Evolutionary conservation across 2,329 filamentous ascomycete genomes (phyloP), one percentile per base, ranked within the genome.

Genomic region (Botryotinia calthae): DNA sequence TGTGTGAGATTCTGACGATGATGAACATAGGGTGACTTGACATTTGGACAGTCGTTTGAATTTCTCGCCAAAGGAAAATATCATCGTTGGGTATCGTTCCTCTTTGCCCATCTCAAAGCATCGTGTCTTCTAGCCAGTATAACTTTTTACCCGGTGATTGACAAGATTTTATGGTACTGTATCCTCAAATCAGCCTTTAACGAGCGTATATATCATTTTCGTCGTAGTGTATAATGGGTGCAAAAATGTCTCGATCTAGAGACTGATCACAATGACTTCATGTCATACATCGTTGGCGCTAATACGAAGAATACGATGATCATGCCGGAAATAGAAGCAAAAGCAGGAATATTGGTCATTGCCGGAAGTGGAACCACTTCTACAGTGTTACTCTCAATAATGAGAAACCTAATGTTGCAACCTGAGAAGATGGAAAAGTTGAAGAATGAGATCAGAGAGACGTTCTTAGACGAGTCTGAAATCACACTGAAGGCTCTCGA

Each of bases 381-480:
- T 4, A 76, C 75, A 16, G 28, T 72, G 14, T 66, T 76, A 40
- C 75, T 75, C n/a, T 75, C 74, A 22, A 62, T 64, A 34, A 74
- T 65, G 22, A 74, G 70, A 54, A 58, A 71, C 46, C 77, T 84
- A 6, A 71, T 78, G 1, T 78, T 67, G 9, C 80, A 83, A 51
- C 82, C 82, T 0, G 72, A 76, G 0, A 75, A 73, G 1, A 74
- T 82, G 8, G 61, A 78, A 74, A 82, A 76, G 37, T 59, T 85
- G 18, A 77, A 75, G 1, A 34, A 79, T 0, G 85, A 87, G 77
- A 79, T 86, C 0, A 82, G 84, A 0, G 75, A 78, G 0, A 48
- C 79, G 0, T 86, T 85, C 71, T 70, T 72, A 1, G 74, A 66
- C 0, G 79, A 82, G 44, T 78, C 80, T 0, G 82, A 85, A 4